phyloP scores from a whole-genome alignment of 2,329 filamentous ascomycete species.

The Trichoderma cornu-damae region DNA sequence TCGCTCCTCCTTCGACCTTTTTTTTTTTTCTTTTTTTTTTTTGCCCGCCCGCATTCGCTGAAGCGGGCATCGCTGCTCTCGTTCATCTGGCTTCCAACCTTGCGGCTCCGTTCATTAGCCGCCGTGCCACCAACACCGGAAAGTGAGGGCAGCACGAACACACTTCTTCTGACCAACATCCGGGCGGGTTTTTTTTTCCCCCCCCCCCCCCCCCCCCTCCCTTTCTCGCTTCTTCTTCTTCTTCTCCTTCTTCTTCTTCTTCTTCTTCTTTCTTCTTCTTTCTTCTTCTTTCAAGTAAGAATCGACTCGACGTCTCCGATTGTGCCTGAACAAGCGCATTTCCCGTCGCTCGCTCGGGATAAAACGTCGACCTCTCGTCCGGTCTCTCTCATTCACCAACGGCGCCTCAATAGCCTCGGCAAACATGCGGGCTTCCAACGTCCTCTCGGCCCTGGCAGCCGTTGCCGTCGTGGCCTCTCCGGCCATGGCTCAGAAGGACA shows the following conservation, averaged over 20 bases:
- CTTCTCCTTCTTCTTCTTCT: background rate
- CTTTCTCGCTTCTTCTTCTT: too few species aligned
- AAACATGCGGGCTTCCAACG: conserved; percentile 11
- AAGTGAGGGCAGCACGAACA: too few species aligned
- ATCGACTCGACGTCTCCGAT: background rate
- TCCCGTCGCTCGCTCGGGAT: background rate
- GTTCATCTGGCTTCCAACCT: background rate
- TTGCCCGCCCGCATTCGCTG: background rate
- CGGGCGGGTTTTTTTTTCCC: background rate
- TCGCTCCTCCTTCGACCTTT: background rate
- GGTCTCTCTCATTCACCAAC: too few species aligned
- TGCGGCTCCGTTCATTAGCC: background rate
- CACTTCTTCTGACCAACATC: background rate
- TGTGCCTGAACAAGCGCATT: background rate
- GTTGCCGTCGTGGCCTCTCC: conserved; percentile 30
- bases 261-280: too few species aligned
- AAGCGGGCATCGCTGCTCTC: background rate
- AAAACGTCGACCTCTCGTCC: background rate
- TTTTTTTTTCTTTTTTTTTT: too few species aligned
- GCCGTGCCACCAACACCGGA: background rate
- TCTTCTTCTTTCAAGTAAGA: background rate
- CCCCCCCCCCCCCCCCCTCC: too few species aligned
- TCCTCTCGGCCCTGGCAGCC: conserved; percentile 27
- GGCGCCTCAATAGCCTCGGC: background rate
- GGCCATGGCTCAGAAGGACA: conserved; percentile 31